Base-by-base conservation (phyloP, 345 rosid genomes). In the Iberis pinnata region DNA sequence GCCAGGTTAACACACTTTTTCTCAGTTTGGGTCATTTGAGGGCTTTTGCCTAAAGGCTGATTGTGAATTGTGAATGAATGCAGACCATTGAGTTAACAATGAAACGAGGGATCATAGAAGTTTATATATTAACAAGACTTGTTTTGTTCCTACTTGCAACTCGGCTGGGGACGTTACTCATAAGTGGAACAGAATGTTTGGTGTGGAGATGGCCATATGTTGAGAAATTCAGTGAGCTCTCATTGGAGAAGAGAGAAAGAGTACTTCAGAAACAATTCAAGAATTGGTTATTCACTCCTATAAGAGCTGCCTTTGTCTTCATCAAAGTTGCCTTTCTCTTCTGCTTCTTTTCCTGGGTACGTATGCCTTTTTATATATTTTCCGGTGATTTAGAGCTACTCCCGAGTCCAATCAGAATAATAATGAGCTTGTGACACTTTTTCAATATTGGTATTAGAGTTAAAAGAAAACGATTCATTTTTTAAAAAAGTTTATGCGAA, bases 141-240 rank as follows among this genome's bases (percentile, higher is more conserved):
- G 73, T 80, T 8, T 14, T 83, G 17, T 9, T 72, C 60, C 8
- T 74, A 7, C 72, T 89, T 31, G 76, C 79, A 5, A 83, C 95
- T 1, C 75, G 83, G 71, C 6, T 89, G 43, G 97, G 97, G 12
- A 83, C 89, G 0, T 18, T 83, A 7, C 18, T 89, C 57, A 70
- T 89, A 0, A 81, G 90, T 45, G 95, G 97, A 31, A 60, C 69
- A 3, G 75, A 74, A 1, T 72, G 86, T 71, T 41, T 76, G 12
- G 73, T 48, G 5, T 4, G 43, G 11, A 73, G 55, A 41, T 73
- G 83, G 88, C 86, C 93, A 0, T 80, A 18, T 22, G 43, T 83
- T 1, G 73, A 77, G 25, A 64, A 38, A 35, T 89, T 86, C 49
- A 47, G 73, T 2, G 37, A 64, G 16, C 62, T 89, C 16, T 14